Evolutionary conservation across 2,329 filamentous ascomycete species (phyloP).

Genomic region (Magnaporthiopsis poae): DNA sequence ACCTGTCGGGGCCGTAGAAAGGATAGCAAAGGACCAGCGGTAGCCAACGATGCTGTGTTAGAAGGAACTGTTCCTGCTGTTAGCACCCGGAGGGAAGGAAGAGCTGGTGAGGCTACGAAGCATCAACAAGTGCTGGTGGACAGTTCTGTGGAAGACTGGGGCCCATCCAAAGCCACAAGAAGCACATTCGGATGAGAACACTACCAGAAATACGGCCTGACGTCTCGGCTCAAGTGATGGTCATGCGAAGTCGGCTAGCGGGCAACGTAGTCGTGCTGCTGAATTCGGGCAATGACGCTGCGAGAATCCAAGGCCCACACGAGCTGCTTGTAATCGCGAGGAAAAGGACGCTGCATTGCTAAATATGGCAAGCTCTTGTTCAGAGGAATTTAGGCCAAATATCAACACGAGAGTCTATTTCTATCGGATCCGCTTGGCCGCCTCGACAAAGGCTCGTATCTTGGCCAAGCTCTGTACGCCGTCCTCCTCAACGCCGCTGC

Average conservation of each 20-base stretch:
- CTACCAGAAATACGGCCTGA: neutral
- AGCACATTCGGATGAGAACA: neutral
- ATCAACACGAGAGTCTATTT: neutral
- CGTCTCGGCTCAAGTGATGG: neutral
- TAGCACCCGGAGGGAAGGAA: neutral
- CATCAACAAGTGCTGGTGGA: neutral
- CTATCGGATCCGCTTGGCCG: slow-evolving; percentile 54
- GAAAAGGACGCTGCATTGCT: neutral
- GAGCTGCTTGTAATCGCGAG: neutral
- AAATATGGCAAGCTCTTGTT: neutral
- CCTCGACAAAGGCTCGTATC: slow-evolving; percentile 70
- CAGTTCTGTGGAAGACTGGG: neutral
- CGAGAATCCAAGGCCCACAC: neutral
- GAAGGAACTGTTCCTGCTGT: neutral
- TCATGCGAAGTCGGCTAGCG: neutral
- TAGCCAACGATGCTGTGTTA: neutral
- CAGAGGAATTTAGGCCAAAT: neutral
- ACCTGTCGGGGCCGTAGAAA: neutral
- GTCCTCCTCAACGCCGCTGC: slow-evolving; percentile 80
- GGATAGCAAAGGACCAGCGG: neutral
- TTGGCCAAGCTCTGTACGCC: slow-evolving; percentile 72
- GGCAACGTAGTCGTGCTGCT: neutral
- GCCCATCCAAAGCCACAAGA: neutral
- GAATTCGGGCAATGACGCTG: neutral
- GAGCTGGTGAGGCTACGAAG: neutral